These are phyloP conservation scores for Rhizopogon hawkerae DNA, from an alignment of 1,284 basidiomycete genomes.

Conservation along the genomic window DNA sequence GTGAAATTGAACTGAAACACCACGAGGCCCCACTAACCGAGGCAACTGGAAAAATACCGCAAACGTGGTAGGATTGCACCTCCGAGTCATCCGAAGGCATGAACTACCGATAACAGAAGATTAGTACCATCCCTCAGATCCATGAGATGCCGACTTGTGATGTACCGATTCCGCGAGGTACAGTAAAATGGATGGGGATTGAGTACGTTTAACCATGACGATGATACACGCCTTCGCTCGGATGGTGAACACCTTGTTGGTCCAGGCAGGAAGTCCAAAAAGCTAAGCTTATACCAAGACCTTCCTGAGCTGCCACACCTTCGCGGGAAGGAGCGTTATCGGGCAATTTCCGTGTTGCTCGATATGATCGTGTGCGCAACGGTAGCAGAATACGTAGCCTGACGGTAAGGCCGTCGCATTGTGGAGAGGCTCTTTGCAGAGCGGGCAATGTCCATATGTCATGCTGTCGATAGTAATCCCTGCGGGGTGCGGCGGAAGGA, in stretches of 20 bases:
- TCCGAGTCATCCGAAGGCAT: background rate
- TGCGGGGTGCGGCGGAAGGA: constrained; percentile 64
- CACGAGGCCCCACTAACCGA: background rate
- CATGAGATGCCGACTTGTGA: constrained; percentile 51
- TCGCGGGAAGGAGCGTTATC: constrained; percentile 71
- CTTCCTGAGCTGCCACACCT: constrained; percentile 79
- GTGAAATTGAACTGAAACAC: background rate
- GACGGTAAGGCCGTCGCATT: constrained; percentile 89
- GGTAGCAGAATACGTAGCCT: constrained; percentile 95
- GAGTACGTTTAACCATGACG: constrained; percentile 59
- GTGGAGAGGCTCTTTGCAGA: constrained; percentile 69
- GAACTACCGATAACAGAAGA: background rate
- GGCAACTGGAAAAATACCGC: too few relatives aligned
- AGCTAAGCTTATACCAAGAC: constrained; percentile 56
- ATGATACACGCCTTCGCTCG: constrained; percentile 57
- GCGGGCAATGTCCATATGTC: constrained; percentile 75
- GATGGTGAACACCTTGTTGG: constrained; percentile 72
- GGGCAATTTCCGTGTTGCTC: constrained; percentile 77
- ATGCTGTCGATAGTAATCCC: constrained; percentile 51
- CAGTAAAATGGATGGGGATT: constrained; percentile 56
- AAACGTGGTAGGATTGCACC: background rate
- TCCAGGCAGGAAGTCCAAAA: constrained; percentile 31
- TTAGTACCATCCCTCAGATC: too few relatives aligned
- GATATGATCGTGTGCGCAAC: constrained; percentile 82
- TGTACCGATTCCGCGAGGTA: constrained; percentile 48